Evolutionary conservation across 2,329 filamentous ascomycete species (phyloP), one percentile per base, ranked within the genome.

Genomic region (Pseudocercospora eumusae): DNA sequence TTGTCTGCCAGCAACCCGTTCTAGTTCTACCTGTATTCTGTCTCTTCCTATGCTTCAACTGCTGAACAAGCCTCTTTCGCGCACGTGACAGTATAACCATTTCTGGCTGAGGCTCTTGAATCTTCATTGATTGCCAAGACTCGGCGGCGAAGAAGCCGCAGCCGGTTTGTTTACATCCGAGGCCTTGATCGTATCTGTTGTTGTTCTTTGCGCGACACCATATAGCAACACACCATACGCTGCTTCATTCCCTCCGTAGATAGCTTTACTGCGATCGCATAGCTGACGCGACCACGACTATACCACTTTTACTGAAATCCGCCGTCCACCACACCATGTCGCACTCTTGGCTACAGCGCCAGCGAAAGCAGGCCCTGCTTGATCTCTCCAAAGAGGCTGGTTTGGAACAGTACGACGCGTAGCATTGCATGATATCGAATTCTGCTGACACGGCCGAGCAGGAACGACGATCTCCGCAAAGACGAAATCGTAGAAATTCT

Each of bases 401-500:
- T 21, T 57, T 73, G n/a, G 55, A 64, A 20, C 67, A 70, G 72
- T 74, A 66, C 18, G 70, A 53, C 25, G 11, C 10, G 20, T 15
- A 47, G 18, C 21, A 54, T 21, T 47, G 45, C 60, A 47, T 42
- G 2, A n/a, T 20, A 36, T 21, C 8, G 21, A 40, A 31, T 10
- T 28, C 11, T 53, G 15, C 47, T 60, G 31, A 36, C 6, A 10
- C 31, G 6, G 44, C 13, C 15, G 27, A 23, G 33, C 60, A 74
- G 72, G 53, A 61, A 70, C 21, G 86, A 91, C 68, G 81, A 83
- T 60, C 79, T 88, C 66, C 90, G 89, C 76, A 96, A 96, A 78
- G 81, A 83, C 66, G 92, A 96, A 54, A 85, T 98, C 63, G 91
- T 93, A 73, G 76, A 83, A 62, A 84, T 84, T 49, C 85, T 96